Percentiles rank a stretch among this genome's conserved stretches.
Conservation (phyloP, 2,329 filamentous ascomycete genomes). For the Aureobasidium pullulans region DNA sequence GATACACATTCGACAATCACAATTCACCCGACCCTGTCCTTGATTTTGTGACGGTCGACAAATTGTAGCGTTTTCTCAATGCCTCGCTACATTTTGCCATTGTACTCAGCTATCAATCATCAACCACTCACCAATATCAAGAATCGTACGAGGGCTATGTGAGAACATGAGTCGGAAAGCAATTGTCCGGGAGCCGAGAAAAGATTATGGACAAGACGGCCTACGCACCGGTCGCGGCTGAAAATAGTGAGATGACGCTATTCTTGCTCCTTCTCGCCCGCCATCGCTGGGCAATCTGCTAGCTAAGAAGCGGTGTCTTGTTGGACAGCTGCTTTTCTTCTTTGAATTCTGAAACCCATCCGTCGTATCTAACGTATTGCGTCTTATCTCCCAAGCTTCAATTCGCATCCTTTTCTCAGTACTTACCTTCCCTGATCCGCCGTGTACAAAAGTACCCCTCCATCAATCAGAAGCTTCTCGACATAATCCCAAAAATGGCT, state of each 20-base stretch:
- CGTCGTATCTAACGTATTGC: not conserved
- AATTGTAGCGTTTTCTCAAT: no score
- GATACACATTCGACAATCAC: no score
- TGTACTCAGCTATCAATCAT: no score
- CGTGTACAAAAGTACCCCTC: slow-evolving; percentile 1
- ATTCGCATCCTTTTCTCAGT: not conserved
- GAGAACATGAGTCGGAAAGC: not conserved
- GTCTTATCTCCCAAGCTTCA: not conserved
- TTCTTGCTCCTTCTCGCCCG: not conserved
- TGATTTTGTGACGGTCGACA: no score
- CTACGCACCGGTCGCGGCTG: not conserved
- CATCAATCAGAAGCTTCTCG: not conserved
- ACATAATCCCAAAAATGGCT: not conserved
- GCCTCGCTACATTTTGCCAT: no score
- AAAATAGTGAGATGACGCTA: slow-evolving; percentile 9
- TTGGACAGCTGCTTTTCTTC: not conserved
- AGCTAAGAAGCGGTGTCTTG: not conserved
- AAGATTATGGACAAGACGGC: not conserved
- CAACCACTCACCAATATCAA: no score
- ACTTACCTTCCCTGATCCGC: not conserved
- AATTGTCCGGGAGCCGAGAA: not conserved
- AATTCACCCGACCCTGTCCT: not conserved
- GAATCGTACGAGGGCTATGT: not conserved
- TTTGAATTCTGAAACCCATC: not conserved
- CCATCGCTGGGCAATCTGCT: not conserved